Conservation (phyloP, 225 moss, liverwort and hornwort species). For the Bryum argenteum region DNA sequence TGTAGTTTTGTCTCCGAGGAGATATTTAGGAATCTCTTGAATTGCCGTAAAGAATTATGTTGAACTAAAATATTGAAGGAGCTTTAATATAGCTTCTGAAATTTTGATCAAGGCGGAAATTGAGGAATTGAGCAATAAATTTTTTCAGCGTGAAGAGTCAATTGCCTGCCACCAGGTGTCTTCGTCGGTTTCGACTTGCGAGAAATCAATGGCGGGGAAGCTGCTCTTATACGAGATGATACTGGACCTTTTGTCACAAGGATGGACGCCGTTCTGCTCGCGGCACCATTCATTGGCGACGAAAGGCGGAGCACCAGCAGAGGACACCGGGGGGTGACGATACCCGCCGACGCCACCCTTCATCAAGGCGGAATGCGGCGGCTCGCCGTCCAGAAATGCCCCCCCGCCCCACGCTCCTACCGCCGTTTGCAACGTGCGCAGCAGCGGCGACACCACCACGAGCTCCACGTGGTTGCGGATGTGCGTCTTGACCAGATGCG, state of each 20-base stretch:
- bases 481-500: conserved; percentile 43
- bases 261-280: conserved; percentile 74
- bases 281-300: conserved; percentile 82
- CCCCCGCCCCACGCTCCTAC: conserved; percentile 72
- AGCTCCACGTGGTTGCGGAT: conserved; percentile 64
- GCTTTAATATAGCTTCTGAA: too few species aligned
- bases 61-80: too few species aligned
- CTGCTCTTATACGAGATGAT: conserved; percentile 55
- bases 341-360: conserved; percentile 48
- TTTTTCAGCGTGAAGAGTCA: too few species aligned
- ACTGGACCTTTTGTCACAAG: conserved; percentile 68
- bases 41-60: too few species aligned
- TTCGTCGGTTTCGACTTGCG: conserved; percentile 66
- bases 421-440: conserved; percentile 73
- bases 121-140: too few species aligned
- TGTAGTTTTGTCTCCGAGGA: too few species aligned
- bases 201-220: conserved; percentile 73
- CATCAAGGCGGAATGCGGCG: conserved; percentile 51
- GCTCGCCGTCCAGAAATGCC: conserved; percentile 41
- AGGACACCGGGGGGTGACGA: conserved; percentile 61
- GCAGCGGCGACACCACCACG: conserved; percentile 72
- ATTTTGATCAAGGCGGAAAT: too few species aligned
- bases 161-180: conserved; percentile 65
- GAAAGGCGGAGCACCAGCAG: conserved; percentile 62
- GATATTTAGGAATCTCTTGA: too few species aligned